Conservation (phyloP, 192 early-diverging fungal genomes). For the Gonapodya sp. region DNA sequence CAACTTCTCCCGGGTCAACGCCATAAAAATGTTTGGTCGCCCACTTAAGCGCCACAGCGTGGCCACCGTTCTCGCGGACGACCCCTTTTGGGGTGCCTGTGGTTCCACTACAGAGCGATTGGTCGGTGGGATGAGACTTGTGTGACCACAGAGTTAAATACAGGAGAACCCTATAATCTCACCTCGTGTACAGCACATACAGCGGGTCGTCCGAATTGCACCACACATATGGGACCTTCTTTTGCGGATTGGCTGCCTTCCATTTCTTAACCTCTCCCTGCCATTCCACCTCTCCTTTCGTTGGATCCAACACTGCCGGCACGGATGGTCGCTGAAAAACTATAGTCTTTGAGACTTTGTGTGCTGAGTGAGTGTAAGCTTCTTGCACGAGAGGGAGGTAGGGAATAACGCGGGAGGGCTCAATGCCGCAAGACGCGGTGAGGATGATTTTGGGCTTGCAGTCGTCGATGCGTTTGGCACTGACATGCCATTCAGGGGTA, state of each 20-base stretch:
- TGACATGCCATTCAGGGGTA: too few species aligned
- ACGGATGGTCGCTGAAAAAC: conserved; percentile 60
- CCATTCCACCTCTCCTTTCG: conserved; percentile 47
- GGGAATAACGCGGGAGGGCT: conserved; percentile 57
- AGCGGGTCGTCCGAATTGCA: conserved; percentile 62
- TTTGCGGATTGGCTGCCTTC: conserved; percentile 12
- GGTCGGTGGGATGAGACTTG: neutral
- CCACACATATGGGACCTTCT: conserved; percentile 37
- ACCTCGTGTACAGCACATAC: conserved; percentile 69
- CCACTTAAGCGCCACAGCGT: conserved; percentile 60
- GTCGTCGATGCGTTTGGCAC: conserved; percentile 73
- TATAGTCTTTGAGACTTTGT: conserved; percentile 35
- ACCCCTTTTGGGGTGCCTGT: conserved; percentile 21
- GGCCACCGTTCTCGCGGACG: conserved; percentile 45
- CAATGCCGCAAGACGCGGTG: conserved; percentile 69
- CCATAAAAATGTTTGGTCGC: conserved; percentile 59
- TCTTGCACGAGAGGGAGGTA: conserved; percentile 70
- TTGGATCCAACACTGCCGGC: conserved; percentile 30
- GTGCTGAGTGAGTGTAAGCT: conserved; percentile 44
- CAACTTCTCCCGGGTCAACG: conserved; percentile 53
- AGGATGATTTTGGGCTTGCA: conserved; percentile 64
- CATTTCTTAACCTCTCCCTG: conserved; percentile 34
- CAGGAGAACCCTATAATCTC: neutral
- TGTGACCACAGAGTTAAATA: neutral
- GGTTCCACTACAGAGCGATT: neutral